Evolutionary conservation across 2,329 filamentous ascomycete genomes (phyloP), one percentile per base, ranked within the genome.

Genomic region (Westerdykella sp.): DNA sequence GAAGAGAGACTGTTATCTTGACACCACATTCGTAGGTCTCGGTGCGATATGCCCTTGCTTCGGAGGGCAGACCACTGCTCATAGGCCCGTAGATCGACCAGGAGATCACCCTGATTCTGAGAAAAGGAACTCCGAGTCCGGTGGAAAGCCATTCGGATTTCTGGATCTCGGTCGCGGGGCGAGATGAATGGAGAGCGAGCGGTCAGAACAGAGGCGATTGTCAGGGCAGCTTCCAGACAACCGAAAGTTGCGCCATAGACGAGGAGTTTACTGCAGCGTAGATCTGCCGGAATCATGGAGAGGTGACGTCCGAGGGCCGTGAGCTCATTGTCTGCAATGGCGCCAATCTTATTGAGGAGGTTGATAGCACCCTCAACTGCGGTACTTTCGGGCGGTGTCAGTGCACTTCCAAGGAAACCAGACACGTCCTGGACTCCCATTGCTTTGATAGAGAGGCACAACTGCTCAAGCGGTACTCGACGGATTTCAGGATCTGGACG

Each of bases 221-320:
- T 89, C 43, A 97, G 77, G 53, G 85, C 89, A 41, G 91, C 82
- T 57, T 95, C 88, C 6, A 97, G 76, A 59, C 91, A 97, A 28
- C 87, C 87, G 59, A 98, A 97, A 45, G 94, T 89, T 13, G 88
- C 85, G 5, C 93, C 93, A 60, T 94, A 95, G 3, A 98, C 87
- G 77, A 98, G 88, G 28, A 98, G 76, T 68, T 98, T 98, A 37
- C 87, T 88, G 63, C 89, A 94, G 22, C 91, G 82, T 38, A 98
- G 75, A 60, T 98, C 93, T 0, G 91, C 87, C 1, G 93, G 93
- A 40, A 98, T 89, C 80, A 94, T 87, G 14, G 90, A 85, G n/a
- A 98, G 75, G 69, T 97, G 93, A 41, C 85, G 83, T 32, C 93
- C 93, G 37, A 98, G 81, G 3, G 90, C 89, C 0, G 93, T 97